Base-by-base conservation (phyloP, 1,284 basidiomycete species). In the Pseudozyma sp. region DNA sequence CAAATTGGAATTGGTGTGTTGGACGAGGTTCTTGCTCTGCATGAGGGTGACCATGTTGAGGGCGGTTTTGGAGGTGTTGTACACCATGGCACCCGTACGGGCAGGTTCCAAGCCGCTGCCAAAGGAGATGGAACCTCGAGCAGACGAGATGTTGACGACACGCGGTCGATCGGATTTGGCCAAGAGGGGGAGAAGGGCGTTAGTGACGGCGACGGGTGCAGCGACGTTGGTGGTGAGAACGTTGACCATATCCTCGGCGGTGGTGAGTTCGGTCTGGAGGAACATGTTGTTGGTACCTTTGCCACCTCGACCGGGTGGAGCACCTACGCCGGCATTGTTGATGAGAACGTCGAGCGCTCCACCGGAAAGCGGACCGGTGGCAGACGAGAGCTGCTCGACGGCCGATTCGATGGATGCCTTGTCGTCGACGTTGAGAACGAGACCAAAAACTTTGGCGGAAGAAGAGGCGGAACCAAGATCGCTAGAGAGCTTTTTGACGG, bases 11-110 rank as follows among this genome's bases (percentile, higher is more conserved):
- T 34, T 29, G 40, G 33, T 49, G 7, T 31, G 59, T 5, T 19
- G 14, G 29, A 54, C 44, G 30, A 68, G 34, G 17, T 68, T 68
- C 48, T 68, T 69, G 10, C 50, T 14, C 34, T 69, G 62, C 67
- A 69, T 69, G 9, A 65, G 14, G 11, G 67, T 69, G 34, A 69
- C 67, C 67, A 69, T 69, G 46, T 64, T 69, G 17, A 69, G 49
- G 7, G 67, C 61, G 5, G 67, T 30, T 24, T 69, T 64, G 29
- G 61, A 65, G 0, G 67, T 42, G 44, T 69, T 69, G 54, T 69
- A 69, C n/a, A 69, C 67, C 54, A 69, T 57, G 8, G 67, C 54
- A 10, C 67, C 67, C 5, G 67, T 69, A 10, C 67, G 19, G 2
- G 49, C 61, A 2, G 67, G 44, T 31, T 64, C 61, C n/a, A 69